These are phyloP conservation scores for Trifolium pratense DNA, from an alignment of 306 rosid genomes.

Conservation along the genomic window DNA sequence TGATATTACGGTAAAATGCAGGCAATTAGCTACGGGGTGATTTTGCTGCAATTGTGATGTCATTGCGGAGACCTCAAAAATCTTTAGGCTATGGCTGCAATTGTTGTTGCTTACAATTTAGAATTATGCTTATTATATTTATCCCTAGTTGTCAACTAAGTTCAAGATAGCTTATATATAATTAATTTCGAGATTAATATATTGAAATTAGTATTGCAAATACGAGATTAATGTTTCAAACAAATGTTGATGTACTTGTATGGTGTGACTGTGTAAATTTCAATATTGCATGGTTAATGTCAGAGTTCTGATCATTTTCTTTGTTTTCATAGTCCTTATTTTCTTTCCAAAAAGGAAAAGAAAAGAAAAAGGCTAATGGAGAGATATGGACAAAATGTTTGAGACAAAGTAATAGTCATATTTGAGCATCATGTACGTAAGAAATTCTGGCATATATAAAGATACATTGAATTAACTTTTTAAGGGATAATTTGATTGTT, in stretches of 20 bases:
- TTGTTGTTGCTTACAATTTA: neutral
- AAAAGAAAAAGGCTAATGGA: neutral
- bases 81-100: neutral
- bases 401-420: slow-evolving; percentile 9
- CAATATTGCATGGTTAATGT: neutral
- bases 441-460: slow-evolving; percentile 2
- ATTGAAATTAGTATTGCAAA: neutral
- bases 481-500: neutral
- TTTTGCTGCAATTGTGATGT: neutral
- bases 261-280: neutral
- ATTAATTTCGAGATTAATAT: too few species aligned
- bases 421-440: slow-evolving; percentile 3
- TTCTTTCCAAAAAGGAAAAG: neutral
- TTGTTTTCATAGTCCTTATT: neutral
- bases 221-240: too few species aligned
- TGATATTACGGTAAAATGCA: neutral
- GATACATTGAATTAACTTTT: neutral
- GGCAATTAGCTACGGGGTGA: too few species aligned
- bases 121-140: neutral
- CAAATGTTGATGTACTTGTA: neutral
- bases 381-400: neutral
- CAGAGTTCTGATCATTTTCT: neutral
- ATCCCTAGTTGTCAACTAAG: neutral
- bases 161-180: neutral
- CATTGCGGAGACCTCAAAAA: neutral